Evolutionary conservation across 306 rosid genomes (phyloP).

Genomic region (Canavalia gladiata): DNA sequence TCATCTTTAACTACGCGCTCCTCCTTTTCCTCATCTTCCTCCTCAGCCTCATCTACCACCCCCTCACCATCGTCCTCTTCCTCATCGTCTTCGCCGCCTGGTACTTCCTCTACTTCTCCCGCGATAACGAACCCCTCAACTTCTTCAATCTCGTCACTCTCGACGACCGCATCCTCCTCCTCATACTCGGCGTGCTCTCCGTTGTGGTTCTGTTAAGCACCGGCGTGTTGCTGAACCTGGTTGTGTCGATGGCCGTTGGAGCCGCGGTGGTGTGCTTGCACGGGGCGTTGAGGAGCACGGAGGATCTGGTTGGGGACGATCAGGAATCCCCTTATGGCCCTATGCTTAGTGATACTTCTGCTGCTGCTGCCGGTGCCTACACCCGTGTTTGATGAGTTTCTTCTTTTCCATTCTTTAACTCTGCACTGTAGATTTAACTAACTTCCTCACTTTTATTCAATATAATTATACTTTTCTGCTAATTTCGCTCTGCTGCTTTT

Average conservation of each 20-base stretch:
- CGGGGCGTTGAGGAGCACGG: constrained; percentile 64
- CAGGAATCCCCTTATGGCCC: constrained; percentile 72
- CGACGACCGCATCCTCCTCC: constrained; percentile 50
- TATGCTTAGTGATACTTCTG: constrained; percentile 47
- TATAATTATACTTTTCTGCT: background rate
- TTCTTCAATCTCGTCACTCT: constrained; percentile 34
- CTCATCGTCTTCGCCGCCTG: constrained; percentile 55
- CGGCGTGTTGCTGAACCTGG: constrained; percentile 63
- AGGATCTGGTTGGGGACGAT: constrained; percentile 67
- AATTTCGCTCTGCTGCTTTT: background rate
- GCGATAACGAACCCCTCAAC: constrained; percentile 59
- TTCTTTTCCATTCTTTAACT: background rate
- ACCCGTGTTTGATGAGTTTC: constrained; percentile 45
- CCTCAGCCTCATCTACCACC: constrained; percentile 67
- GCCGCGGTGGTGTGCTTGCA: constrained; percentile 50
- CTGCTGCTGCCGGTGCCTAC: constrained; percentile 55
- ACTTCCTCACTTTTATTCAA: constrained; percentile 24
- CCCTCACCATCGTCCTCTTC: constrained; percentile 57
- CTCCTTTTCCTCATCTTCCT: constrained; percentile 53
- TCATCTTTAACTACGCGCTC: constrained; percentile 68
- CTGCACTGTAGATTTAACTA: constrained; percentile 28
- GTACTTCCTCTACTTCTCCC: constrained; percentile 70
- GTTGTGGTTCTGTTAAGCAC: constrained; percentile 27
- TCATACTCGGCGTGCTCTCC: constrained; percentile 46
- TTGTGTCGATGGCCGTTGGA: constrained; percentile 46